phyloP scores from a whole-genome alignment of 2,329 filamentous ascomycete genomes.

The Penicillium sp. region DNA sequence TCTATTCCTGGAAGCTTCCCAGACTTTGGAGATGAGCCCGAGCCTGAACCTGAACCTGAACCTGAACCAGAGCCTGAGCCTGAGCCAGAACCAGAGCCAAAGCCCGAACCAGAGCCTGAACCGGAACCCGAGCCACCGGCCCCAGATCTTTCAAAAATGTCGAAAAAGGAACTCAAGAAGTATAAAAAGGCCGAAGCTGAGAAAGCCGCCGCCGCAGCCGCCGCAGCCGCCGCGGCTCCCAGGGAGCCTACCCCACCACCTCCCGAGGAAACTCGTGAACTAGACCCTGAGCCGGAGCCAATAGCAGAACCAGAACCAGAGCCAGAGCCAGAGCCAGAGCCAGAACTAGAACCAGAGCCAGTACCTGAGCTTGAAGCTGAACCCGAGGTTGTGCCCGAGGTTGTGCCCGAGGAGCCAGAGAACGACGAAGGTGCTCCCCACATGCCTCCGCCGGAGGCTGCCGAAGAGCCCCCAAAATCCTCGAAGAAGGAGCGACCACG shows the following conservation, averaged over 20 bases:
- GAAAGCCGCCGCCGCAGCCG: conserved; percentile 28
- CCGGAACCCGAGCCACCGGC: conserved; percentile 16
- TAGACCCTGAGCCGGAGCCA: conserved; percentile 35
- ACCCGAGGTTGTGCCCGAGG: conserved; percentile 17
- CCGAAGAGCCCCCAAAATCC: conserved; percentile 51
- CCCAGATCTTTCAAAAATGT: conserved; percentile 25
- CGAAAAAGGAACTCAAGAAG: conserved; percentile 30
- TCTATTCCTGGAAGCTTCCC: conserved; percentile 60
- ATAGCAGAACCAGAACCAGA: conserved; percentile 27
- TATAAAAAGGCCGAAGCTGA: conserved; percentile 28
- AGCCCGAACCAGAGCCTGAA: conserved; percentile 19
- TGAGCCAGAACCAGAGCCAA: conserved; percentile 36
- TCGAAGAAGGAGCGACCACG: conserved; percentile 74
- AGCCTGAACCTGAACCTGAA: conserved; percentile 21
- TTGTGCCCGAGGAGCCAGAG: conserved; percentile 28
- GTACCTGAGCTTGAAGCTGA: conserved; percentile 38
- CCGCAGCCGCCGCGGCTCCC: conserved; percentile 15
- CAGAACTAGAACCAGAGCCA: conserved; percentile 22
- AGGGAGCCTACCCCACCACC: conserved; percentile 30
- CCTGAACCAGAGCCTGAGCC: conserved; percentile 31
- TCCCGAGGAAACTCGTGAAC: conserved; percentile 34
- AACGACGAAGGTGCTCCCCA: conserved; percentile 37
- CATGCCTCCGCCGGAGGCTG: conserved; percentile 54
- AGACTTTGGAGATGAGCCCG: conserved; percentile 27
- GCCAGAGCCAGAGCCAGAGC: conserved; percentile 21